phyloP scores from a whole-genome alignment of 1,139 yeast species.

The Saccharomyces hybrid region DNA sequence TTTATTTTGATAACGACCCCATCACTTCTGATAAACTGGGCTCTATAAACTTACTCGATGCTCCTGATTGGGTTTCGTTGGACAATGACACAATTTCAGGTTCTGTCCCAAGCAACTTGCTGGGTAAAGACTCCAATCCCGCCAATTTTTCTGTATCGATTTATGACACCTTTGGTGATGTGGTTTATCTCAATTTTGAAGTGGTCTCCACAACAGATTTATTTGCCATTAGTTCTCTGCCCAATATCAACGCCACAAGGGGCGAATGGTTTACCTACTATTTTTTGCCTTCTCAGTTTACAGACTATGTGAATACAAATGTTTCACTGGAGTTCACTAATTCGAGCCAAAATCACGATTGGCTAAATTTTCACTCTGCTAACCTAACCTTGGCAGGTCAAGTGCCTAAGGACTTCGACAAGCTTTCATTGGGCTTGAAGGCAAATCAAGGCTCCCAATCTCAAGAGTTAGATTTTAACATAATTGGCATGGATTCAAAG shows the following conservation, averaged over 20 bases:
- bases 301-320: conserved; percentile 45
- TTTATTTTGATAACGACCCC: conserved; percentile 52
- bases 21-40: conserved; percentile 50
- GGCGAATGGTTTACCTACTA: conserved; percentile 52
- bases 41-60: conserved; percentile 39
- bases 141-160: conserved; percentile 48
- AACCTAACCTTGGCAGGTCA: conserved; percentile 64
- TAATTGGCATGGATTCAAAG: conserved; percentile 46
- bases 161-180: conserved; percentile 56
- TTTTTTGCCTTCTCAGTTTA: conserved; percentile 47
- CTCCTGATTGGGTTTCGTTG: conserved; percentile 57
- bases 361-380: conserved; percentile 56
- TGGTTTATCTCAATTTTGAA: conserved; percentile 51
- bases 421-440: conserved; percentile 40
- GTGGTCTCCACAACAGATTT: conserved; percentile 35
- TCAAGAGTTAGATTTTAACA: conserved; percentile 43
- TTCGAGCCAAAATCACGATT: conserved; percentile 36
- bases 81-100: conserved; percentile 47
- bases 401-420: conserved; percentile 54
- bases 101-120: conserved; percentile 41
- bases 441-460: conserved; percentile 42
- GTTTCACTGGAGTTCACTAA: conserved; percentile 41
- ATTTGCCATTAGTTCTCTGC: conserved; percentile 46
- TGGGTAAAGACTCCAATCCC: conserved; percentile 35
- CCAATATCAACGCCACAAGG: conserved; percentile 59